Evolutionary conservation across 2,329 filamentous ascomycete genomes (phyloP), one percentile per base, ranked within the genome.

Genomic region (Decorospora gaudefroyi): DNA sequence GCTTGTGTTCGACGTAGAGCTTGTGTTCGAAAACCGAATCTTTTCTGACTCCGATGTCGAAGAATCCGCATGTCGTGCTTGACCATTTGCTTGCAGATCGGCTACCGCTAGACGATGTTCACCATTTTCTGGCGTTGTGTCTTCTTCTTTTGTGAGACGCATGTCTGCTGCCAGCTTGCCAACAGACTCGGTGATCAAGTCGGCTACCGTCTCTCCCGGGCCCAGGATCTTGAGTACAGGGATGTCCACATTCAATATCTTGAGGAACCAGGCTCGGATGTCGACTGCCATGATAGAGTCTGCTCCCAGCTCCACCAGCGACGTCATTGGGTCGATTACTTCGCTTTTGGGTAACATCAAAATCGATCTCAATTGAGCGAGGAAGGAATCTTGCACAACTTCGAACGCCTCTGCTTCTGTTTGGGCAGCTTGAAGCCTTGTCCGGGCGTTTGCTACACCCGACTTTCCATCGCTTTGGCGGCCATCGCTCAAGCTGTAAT

Each of bases 211-310:
- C 3, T 19, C 41, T 7, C 71, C 73, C 15, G 15, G 15, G 3
- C 71, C 64, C 3, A 78, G 51, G 25, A 80, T 66, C 43, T 75
- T 75, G 3, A 79, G 60, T 2, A 79, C 70, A 0, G 76, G 73
- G 0, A 80, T 67, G 31, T 79, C 72, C 0, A 73, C 58, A 0
- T 72, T 47, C 0, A 78, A 31, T 25, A 74, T 63, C 39, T 76
- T 76, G n/a, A 72, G 26, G 45, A 79, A 76, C 78, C 78, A 81
- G 2, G 72, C 61, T 0, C 77, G 72, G 2, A 74, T 36, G 15
- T 72, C 69, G 2, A 74, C 71, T 0, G 71, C 68, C 9, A 72
- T 40, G 1, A 74, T 49, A 2, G 71, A 73, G 46, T 74, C 72
- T 9, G 70, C 42, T 1, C 71, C 65, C 12, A 69, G 60, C 33